Base-by-base conservation (phyloP, 2,329 filamentous ascomycete genomes). In the Tolypocladium paradoxum region DNA sequence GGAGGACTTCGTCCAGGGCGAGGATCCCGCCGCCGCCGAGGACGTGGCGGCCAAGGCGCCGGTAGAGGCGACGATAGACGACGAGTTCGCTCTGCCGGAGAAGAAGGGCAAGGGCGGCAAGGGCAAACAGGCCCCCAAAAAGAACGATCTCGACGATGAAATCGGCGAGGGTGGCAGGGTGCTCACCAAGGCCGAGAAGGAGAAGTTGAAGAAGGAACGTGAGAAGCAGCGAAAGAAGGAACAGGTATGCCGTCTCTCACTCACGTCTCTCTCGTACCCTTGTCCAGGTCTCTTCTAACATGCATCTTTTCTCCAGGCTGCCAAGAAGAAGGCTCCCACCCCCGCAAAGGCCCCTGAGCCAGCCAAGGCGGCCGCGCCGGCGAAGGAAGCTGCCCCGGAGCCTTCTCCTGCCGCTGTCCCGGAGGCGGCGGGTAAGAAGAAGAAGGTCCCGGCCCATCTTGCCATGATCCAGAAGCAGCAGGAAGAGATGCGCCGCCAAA, bases 221-320 rank as follows among this genome's bases (percentile, higher is more conserved):
- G 93, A 99, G 76, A 99, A 99, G 83, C 88, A 93, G 74, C 81
- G 91, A 61, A 99, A 99, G 76, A 99, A 91, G 83, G 93, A 99
- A 72, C 87, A 97, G 82, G 90, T 93, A 61, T 47, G 63, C 18
- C 43, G 27, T 46, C 43, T 11, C 53, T 9, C 29, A 24, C 24
- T 24, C 20, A 18, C 31, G 24, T 52, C 18, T 24, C n/a, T 22
- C 29, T 37, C 46, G 20, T 31, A 43, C n/a, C 35, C 45, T 22
- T 24, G 2, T 20, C 12, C 14, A 48, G 29, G 4, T 18, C 29
- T 20, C 20, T 55, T 50, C 54, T 62, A 37, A 64, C 49, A 38
- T 37, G 11, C 16, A 46, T 36, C 49, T 24, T 36, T 31, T 29
- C 33, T 20, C 12, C 55, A 71, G 85, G 89, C 90, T 59, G 84